Conservation (phyloP, 2,329 filamentous ascomycete genomes). For the Xylariales sp. region DNA sequence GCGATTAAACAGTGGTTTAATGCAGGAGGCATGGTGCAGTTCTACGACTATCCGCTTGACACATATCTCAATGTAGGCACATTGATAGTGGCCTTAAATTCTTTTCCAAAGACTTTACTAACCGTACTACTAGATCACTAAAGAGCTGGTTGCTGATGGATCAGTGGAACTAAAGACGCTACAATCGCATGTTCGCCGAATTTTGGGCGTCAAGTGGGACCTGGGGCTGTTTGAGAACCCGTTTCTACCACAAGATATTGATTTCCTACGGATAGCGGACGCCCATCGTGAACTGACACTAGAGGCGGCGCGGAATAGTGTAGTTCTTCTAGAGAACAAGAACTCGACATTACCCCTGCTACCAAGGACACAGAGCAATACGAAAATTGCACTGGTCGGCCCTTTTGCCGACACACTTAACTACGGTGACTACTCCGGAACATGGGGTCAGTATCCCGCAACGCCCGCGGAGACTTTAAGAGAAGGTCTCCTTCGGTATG, state of each 20-base stretch:
- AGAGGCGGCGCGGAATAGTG: constrained; percentile 36
- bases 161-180: constrained; percentile 22
- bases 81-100: background rate
- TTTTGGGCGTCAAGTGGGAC: constrained; percentile 38
- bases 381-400: constrained; percentile 33
- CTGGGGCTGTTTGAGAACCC: constrained; percentile 34
- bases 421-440: constrained; percentile 38
- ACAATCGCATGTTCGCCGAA: constrained; percentile 28
- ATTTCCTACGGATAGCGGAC: constrained; percentile 29
- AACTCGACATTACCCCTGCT: constrained; percentile 32
- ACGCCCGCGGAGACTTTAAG: constrained; percentile 32
- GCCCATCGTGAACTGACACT: constrained; percentile 30
- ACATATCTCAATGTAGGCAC: constrained; percentile 26
- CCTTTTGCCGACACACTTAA: constrained; percentile 36
- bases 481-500: constrained; percentile 28
- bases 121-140: constrained; percentile 1
- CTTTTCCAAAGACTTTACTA: background rate
- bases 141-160: constrained; percentile 18
- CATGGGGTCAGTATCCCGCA: constrained; percentile 34
- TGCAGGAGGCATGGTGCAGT: constrained; percentile 40
- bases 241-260: constrained; percentile 26
- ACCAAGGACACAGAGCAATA: constrained; percentile 20
- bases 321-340: constrained; percentile 36
- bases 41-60: constrained; percentile 37
- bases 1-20: constrained; percentile 39